Percentiles rank a stretch among this genome's conserved stretches.
Conservation (phyloP, 768 basidiomycete genomes). For the Termitomyces sp. region DNA sequence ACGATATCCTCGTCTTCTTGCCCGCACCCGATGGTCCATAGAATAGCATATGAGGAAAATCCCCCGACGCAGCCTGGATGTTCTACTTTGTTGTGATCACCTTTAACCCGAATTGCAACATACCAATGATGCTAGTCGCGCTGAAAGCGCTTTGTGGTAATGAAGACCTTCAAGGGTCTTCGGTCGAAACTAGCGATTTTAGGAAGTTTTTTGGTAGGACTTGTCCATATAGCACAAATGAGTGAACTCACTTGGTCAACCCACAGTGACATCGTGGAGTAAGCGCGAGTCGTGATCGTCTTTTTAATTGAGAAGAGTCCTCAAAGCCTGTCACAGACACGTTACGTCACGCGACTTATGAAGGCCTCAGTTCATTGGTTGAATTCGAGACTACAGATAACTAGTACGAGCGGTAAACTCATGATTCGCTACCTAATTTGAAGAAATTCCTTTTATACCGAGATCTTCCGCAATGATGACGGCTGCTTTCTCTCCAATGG, state of each 20-base stretch:
- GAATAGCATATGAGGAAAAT: conserved; percentile 97
- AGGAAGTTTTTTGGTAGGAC: not conserved
- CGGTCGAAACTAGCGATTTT: conserved; percentile 69
- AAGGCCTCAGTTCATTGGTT: no score
- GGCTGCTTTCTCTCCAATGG: conserved; percentile 60
- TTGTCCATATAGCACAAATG: not conserved
- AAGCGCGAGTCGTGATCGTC: no score
- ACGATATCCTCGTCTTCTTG: conserved; percentile 95
- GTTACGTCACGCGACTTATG: conserved; percentile 14
- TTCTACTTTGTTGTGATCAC: not conserved
- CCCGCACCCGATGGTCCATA: conserved; percentile 97
- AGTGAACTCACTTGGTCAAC: conserved; percentile 47
- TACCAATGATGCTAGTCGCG: conserved; percentile 75
- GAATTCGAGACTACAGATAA: no score
- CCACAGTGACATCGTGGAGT: conserved; percentile 65
- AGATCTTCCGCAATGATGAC: conserved; percentile 54
- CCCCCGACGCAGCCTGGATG: conserved; percentile 73
- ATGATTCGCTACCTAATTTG: not conserved
- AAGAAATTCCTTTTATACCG: conserved; percentile 17
- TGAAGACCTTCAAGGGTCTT: conserved; percentile 78
- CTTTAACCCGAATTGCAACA: conserved; percentile 8
- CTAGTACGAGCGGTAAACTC: no score
- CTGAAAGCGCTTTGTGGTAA: conserved; percentile 80
- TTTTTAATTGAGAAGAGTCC: not conserved
- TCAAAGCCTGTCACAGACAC: conserved; percentile 7